A percentile compares a stretch with the other conserved stretches of the same genome.
phyloP scores from a whole-genome alignment of 1,284 basidiomycete species.

The Ceratobasidium sp. region DNA sequence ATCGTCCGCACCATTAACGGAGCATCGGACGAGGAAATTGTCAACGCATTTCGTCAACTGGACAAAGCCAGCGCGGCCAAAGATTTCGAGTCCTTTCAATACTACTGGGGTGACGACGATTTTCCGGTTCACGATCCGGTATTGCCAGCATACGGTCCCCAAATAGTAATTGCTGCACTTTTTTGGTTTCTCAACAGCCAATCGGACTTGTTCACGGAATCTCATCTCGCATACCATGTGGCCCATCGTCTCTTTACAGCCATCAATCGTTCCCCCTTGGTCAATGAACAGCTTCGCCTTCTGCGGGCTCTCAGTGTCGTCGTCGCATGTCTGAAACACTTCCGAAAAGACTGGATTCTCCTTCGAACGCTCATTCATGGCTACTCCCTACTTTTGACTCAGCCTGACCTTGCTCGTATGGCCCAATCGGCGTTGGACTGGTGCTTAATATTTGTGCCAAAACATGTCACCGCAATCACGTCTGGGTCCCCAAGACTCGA shows the following conservation, averaged over 20 bases:
- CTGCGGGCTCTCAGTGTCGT: slow-evolving; percentile 81
- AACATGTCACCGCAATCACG: slow-evolving; percentile 62
- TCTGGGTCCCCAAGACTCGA: slow-evolving; percentile 67
- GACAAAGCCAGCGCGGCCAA: slow-evolving; percentile 53
- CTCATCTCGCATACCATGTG: slow-evolving; percentile 79
- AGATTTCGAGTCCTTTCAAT: slow-evolving; percentile 66
- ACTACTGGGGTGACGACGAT: slow-evolving; percentile 64
- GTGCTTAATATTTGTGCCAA: slow-evolving; percentile 53
- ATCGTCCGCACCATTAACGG: slow-evolving; percentile 42
- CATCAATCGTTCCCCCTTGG: slow-evolving; percentile 77
- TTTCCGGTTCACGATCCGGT: slow-evolving; percentile 72
- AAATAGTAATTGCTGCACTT: slow-evolving; percentile 68
- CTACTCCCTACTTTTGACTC: slow-evolving; percentile 72
- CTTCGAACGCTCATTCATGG: slow-evolving; percentile 79
- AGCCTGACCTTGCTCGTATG: slow-evolving; percentile 75
- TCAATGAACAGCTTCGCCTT: slow-evolving; percentile 88
- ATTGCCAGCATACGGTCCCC: slow-evolving; percentile 68
- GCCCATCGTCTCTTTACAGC: slow-evolving; percentile 79
- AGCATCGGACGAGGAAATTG: slow-evolving; percentile 34
- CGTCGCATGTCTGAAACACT: slow-evolving; percentile 71
- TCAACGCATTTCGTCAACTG: slow-evolving; percentile 28
- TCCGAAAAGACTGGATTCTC: slow-evolving; percentile 67
- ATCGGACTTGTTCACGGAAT: slow-evolving; percentile 28
- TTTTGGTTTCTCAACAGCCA: slow-evolving; percentile 61
- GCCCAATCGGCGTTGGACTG: slow-evolving; percentile 84